Evolutionary conservation across 148 eudicot genomes (phyloP).

Genomic region (Heliosperma pusillum): DNA sequence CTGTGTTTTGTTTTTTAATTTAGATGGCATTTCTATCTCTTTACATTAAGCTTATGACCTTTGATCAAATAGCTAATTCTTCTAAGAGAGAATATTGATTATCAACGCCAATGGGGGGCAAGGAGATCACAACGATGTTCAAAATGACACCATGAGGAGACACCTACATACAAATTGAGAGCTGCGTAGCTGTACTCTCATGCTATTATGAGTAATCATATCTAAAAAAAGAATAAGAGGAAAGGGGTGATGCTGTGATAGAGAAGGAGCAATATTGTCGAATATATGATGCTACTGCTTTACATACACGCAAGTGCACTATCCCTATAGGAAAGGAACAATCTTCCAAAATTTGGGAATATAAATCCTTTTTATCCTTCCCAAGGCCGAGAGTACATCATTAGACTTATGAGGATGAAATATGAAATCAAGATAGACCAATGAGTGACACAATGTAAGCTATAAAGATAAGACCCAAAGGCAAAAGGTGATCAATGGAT

Average conservation of each 20-base stretch:
- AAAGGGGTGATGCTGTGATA: too few relatives aligned
- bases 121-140: neutral
- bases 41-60: neutral
- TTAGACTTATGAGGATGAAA: too few relatives aligned
- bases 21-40: neutral
- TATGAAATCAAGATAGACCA: neutral
- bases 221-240: neutral
- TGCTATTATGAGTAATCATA: neutral
- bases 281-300: too few relatives aligned
- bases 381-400: too few relatives aligned
- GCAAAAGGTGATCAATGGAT: neutral
- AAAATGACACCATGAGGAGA: neutral
- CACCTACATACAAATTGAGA: neutral
- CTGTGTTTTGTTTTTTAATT: neutral
- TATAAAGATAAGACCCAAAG: neutral
- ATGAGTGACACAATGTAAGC: neutral
- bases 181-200: neutral
- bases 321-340: too few relatives aligned
- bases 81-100: neutral
- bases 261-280: too few relatives aligned
- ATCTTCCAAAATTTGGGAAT: too few relatives aligned
- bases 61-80: neutral
- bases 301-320: too few relatives aligned
- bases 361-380: too few relatives aligned
- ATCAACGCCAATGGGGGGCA: neutral